Evolutionary conservation across 106 monocot species (phyloP).

Genomic region (Allium cepa): DNA sequence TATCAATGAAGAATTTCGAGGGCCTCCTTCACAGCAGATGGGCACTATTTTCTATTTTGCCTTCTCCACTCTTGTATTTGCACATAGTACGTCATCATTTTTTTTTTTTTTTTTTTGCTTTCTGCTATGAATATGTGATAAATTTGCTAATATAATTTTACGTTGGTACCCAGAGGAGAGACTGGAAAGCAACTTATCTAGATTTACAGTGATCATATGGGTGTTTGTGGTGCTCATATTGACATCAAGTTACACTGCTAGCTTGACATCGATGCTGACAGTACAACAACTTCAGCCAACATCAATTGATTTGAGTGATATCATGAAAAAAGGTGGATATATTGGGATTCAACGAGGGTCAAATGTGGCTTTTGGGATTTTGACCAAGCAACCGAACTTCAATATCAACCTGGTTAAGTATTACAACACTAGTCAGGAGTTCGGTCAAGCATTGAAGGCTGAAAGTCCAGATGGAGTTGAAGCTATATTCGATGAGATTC

Average conservation of each 20-base stretch:
- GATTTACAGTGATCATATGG: constrained; percentile 22
- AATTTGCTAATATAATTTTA: not conserved
- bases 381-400: constrained; percentile 8
- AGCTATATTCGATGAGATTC: constrained; percentile 19
- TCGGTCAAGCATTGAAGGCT: constrained; percentile 12
- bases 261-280: constrained; percentile 33
- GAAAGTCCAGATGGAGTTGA: constrained; percentile 9
- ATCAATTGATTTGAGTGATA: not conserved
- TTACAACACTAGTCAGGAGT: constrained; percentile 13
- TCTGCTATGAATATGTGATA: not conserved
- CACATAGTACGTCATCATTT: constrained; percentile 24
- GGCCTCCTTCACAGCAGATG: constrained; percentile 18
- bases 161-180: constrained; percentile 4
- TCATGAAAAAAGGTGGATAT: not conserved
- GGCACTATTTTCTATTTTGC: constrained; percentile 48
- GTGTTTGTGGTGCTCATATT: constrained; percentile 39
- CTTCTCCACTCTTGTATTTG: constrained; percentile 52
- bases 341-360: constrained; percentile 10
- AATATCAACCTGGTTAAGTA: constrained; percentile 2
- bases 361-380: not conserved
- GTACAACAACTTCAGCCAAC: constrained; percentile 20
- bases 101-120: not conserved
- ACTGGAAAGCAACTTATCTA: constrained; percentile 17
- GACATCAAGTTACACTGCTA: constrained; percentile 37
- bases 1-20: constrained; percentile 39